phyloP scores from a whole-genome alignment of 1,284 basidiomycete species.

The Flammula alnicola region DNA sequence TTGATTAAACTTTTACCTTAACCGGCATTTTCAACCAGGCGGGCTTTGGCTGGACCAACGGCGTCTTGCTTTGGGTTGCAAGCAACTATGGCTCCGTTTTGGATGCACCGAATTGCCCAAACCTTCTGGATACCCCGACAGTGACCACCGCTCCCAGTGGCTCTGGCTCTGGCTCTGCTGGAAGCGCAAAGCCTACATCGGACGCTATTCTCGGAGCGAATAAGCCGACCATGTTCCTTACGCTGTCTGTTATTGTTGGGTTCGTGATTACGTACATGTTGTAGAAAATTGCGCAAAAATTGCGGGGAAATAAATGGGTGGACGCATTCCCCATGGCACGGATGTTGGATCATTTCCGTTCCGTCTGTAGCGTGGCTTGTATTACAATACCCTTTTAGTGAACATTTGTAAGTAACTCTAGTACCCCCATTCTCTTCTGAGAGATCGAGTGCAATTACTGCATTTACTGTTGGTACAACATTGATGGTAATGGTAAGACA shows the following conservation, averaged over 20 bases:
- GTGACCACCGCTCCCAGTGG: slow-evolving; percentile 6
- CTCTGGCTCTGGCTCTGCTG: slow-evolving; percentile 9
- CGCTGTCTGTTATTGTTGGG: not conserved
- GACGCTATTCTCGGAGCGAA: not conserved
- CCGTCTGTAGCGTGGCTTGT: too few relatives aligned
- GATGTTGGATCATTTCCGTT: too few relatives aligned
- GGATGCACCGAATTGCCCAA: slow-evolving; percentile 69
- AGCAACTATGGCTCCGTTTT: slow-evolving; percentile 72
- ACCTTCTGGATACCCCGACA: slow-evolving; percentile 37
- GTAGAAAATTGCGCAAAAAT: too few relatives aligned
- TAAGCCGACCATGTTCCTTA: not conserved
- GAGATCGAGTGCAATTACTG: too few relatives aligned
- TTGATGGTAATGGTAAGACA: too few relatives aligned
- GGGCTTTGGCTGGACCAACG: slow-evolving; percentile 94
- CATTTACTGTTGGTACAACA: too few relatives aligned
- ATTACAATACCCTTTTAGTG: too few relatives aligned
- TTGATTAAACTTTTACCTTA: slow-evolving; percentile 2
- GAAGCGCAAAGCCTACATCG: slow-evolving; percentile 1
- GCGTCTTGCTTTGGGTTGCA: slow-evolving; percentile 78
- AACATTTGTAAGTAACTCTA: too few relatives aligned
- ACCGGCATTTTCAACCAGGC: slow-evolving; percentile 41
- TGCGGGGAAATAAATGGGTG: too few relatives aligned
- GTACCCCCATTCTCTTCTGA: too few relatives aligned
- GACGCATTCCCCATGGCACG: too few relatives aligned
- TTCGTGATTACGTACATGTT: not conserved